phyloP scores from a whole-genome alignment of 208 protist species.

The Borovskyia barvae region DNA sequence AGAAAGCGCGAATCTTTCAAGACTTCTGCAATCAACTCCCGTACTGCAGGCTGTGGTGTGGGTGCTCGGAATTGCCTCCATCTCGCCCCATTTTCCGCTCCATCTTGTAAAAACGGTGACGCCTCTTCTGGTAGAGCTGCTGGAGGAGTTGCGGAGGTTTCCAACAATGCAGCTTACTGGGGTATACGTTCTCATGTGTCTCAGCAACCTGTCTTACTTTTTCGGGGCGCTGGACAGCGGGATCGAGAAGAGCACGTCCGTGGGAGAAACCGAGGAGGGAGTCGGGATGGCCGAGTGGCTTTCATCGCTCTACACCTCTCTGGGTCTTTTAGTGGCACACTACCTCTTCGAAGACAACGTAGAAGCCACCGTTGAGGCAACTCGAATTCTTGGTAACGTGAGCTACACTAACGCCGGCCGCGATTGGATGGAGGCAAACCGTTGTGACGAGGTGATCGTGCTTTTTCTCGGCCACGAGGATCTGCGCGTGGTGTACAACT shows the following conservation, averaged over 20 bases:
- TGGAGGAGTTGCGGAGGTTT: conserved; percentile 39
- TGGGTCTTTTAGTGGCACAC: conserved; percentile 56
- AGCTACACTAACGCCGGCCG: conserved; percentile 76
- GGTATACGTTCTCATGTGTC: conserved; percentile 75
- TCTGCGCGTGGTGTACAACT: conserved; percentile 80
- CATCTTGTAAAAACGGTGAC: conserved; percentile 41
- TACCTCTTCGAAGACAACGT: conserved; percentile 73
- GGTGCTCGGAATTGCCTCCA: conserved; percentile 64
- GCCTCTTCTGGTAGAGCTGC: conserved; percentile 36
- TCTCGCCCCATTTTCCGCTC: conserved; percentile 47
- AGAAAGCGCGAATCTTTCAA: background rate
- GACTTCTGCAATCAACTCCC: conserved; percentile 10
- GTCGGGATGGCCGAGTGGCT: conserved; percentile 14
- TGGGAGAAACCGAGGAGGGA: background rate
- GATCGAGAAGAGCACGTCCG: background rate
- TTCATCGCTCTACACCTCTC: conserved; percentile 34
- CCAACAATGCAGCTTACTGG: conserved; percentile 36
- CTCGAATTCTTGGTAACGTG: conserved; percentile 73
- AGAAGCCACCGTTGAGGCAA: conserved; percentile 77
- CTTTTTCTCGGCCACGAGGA: conserved; percentile 82
- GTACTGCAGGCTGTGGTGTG: conserved; percentile 64
- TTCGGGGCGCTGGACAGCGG: conserved; percentile 51
- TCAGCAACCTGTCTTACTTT: conserved; percentile 83
- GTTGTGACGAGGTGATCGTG: conserved; percentile 77
- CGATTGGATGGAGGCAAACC: conserved; percentile 79